phyloP scores from a whole-genome alignment of 2,329 filamentous ascomycete species.

The Davidsoniella eucalypti region DNA sequence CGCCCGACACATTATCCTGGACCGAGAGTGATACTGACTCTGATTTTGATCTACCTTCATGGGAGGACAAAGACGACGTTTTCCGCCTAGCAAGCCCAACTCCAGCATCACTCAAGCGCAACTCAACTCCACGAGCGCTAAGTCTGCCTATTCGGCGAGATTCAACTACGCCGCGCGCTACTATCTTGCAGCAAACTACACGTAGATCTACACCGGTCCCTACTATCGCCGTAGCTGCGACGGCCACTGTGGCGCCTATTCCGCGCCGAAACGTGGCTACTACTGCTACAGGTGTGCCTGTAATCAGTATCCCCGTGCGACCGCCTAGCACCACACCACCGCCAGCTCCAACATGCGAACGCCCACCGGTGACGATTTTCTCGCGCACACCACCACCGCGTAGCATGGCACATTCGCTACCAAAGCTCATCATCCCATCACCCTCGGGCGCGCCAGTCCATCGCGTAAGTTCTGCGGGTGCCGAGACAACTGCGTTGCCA shows the following conservation, averaged over 20 bases:
- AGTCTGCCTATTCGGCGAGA: not conserved
- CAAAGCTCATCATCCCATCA: constrained; percentile 5
- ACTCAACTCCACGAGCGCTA: constrained; percentile 7
- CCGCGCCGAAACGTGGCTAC: not conserved
- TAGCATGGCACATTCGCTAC: constrained; percentile 5
- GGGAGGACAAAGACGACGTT: constrained; percentile 15
- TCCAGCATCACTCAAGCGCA: constrained; percentile 6
- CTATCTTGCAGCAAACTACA: not conserved
- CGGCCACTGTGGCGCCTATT: not conserved
- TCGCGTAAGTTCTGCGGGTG: not conserved
- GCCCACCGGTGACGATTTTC: constrained; percentile 7
- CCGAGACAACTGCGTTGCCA: not conserved
- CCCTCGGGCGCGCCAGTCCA: not conserved
- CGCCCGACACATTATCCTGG: not conserved
- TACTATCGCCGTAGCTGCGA: not conserved
- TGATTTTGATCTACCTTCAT: constrained; percentile 9
- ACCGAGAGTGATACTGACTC: constrained; percentile 5
- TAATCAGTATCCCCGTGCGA: not conserved
- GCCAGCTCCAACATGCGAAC: constrained; percentile 9
- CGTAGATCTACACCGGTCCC: not conserved
- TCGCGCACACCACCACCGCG: constrained; percentile 8
- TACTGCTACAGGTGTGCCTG: not conserved
- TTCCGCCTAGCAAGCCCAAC: constrained; percentile 1
- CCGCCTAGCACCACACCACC: constrained; percentile 4
- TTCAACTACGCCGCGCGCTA: constrained; percentile 1